Percentiles rank a stretch among this genome's conserved stretches.
Conservation (phyloP, 1,139 yeast species). For the Kodamaea arcana region DNA sequence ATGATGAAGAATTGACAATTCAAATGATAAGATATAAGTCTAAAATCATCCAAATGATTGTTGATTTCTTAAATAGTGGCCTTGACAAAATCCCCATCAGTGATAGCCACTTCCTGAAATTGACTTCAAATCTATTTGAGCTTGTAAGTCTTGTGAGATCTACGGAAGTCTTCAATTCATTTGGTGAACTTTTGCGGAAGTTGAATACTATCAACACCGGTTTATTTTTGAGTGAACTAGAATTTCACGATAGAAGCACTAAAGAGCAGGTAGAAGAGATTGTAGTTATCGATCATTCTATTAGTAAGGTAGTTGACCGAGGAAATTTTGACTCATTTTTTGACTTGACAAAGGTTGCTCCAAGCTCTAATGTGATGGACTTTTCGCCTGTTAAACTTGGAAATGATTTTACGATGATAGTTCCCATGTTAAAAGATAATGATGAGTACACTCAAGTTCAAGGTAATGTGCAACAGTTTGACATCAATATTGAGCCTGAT, state of each 20-base stretch:
- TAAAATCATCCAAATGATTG: conserved; percentile 24
- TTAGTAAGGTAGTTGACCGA: conserved; percentile 9
- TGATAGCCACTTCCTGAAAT: conserved; percentile 28
- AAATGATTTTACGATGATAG: conserved; percentile 37
- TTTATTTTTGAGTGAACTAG: conserved; percentile 25
- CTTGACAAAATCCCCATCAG: conserved; percentile 31
- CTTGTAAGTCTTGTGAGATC: conserved; percentile 32
- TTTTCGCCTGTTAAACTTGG: conserved; percentile 31
- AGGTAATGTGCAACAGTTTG: not conserved
- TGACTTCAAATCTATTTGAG: conserved; percentile 28
- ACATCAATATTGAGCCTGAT: conserved; percentile 8
- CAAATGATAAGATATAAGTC: conserved; percentile 34
- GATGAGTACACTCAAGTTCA: conserved; percentile 13
- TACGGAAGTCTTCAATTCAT: conserved; percentile 24
- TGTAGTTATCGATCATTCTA: conserved; percentile 22
- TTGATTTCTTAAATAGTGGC: conserved; percentile 25
- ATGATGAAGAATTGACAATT: conserved; percentile 30
- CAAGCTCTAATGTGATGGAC: conserved; percentile 12
- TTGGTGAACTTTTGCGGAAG: conserved; percentile 24
- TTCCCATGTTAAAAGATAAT: conserved; percentile 22
- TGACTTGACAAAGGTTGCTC: conserved; percentile 28
- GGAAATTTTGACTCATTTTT: conserved; percentile 14
- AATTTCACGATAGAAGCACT: conserved; percentile 21
- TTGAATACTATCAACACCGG: conserved; percentile 29
- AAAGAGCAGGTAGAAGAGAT: conserved; percentile 32